These are phyloP conservation scores for Monosporascus sp. DNA, from an alignment of 2,329 filamentous ascomycete genomes.

Conservation along the genomic window DNA sequence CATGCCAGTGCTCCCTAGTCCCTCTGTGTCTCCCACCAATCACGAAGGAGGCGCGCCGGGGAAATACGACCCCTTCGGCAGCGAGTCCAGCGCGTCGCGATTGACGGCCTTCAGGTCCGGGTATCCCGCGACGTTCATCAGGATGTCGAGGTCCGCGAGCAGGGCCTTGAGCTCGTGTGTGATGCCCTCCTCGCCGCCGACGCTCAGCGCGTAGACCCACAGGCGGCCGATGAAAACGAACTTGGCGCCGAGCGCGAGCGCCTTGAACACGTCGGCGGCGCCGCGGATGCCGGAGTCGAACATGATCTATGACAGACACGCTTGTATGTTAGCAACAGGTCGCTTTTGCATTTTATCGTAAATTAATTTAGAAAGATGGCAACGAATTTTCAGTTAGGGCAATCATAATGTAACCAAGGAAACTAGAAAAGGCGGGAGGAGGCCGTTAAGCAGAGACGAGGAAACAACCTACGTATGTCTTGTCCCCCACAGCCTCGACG, in stretches of 20 bases:
- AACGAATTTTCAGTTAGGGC: no score
- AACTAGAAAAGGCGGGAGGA: no score
- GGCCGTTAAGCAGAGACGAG: background rate
- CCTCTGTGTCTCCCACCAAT: background rate
- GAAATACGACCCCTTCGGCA: slow-evolving; percentile 34
- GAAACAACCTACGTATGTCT: slow-evolving; percentile 19
- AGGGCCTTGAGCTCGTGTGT: slow-evolving; percentile 57
- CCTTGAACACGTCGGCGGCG: slow-evolving; percentile 55
- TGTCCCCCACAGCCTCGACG: slow-evolving; percentile 33
- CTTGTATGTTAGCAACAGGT: background rate
- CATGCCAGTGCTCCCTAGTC: background rate
- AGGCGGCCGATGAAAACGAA: slow-evolving; percentile 57
- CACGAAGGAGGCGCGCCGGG: slow-evolving; percentile 8
- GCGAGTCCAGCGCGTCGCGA: slow-evolving; percentile 33
- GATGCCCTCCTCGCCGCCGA: slow-evolving; percentile 56
- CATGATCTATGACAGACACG: slow-evolving; percentile 44
- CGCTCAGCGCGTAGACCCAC: slow-evolving; percentile 55
- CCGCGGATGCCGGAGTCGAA: slow-evolving; percentile 55
- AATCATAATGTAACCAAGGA: no score
- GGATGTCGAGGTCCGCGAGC: slow-evolving; percentile 56
- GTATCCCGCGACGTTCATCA: slow-evolving; percentile 54
- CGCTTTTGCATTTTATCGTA: no score
- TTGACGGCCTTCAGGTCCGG: slow-evolving; percentile 47
- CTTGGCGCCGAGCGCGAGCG: slow-evolving; percentile 54
- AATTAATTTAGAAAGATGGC: no score